Base-by-base conservation (phyloP, 176 grass and related monocot species). In the Ananas comosus region DNA sequence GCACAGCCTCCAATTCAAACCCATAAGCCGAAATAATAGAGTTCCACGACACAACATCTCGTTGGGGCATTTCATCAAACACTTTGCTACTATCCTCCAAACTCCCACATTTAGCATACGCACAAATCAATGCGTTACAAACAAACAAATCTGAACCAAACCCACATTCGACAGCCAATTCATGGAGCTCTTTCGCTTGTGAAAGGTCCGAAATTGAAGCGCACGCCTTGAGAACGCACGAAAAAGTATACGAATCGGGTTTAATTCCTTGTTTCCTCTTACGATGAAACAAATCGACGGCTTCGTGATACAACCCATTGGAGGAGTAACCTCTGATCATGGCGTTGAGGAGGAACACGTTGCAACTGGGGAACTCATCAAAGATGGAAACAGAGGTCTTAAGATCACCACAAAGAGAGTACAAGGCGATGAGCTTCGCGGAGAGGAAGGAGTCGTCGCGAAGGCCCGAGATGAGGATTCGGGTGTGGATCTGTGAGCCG, bases 321-420 rank as follows among this genome's bases (percentile, higher is more conserved):
- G 65, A 24, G 53, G 29, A 61, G 13, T 77, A 77, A 1, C 50
- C 75, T 63, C 75, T 69, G 53, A 77, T 69, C 65, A 77, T 63
- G 19, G 75, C 47, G 28, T 77, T 77, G 2, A 77, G 75, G 12
- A 77, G 11, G 75, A 77, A 77, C 65, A 66, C 75, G 42, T 69
- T 50, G 14, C 75, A 50, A 50, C 3, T 1, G 3, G 75, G 33
- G 42, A 50, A 28, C 5, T 27, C n/a, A 18, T 6, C 7, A 53
- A 77, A 69, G 52, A 77, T 48, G 1, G 66, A 18, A 48, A 11
- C 13, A 10, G 75, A 65, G 2, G 33, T 63, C 13, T 49, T 53
- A 4, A 69, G 75, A 13, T 51, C 52, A 21, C 66, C 66, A 3
- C 66, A 69, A 4, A 28, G 28, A 29, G 75, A 77, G 53, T 77